Percentiles rank a stretch among this genome's conserved stretches.
phyloP scores from a whole-genome alignment of 371 early-diverging fungal genomes.

The Mycotypha africana region DNA sequence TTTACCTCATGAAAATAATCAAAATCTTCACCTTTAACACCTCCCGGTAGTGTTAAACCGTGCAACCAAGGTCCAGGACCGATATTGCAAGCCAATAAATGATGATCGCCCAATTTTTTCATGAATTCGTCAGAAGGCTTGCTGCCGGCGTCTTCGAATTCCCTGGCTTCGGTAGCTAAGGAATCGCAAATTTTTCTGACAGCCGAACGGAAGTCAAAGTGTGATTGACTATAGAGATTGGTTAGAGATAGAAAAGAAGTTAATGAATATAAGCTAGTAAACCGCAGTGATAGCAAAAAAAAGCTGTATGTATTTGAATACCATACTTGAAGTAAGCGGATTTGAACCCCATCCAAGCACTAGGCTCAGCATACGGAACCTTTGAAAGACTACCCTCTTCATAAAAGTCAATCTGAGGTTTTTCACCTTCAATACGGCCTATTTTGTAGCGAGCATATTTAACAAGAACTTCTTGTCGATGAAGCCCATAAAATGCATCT shows the following conservation, averaged over 20 bases:
- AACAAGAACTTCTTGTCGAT: conserved; percentile 6
- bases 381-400: conserved; percentile 35
- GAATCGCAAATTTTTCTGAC: conserved; percentile 34
- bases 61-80: conserved; percentile 36
- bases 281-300: too few relatives aligned
- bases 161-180: conserved; percentile 32
- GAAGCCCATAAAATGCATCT: conserved; percentile 11
- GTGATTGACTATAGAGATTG: conserved; percentile 33
- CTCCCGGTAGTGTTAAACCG: conserved; percentile 38
- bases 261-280: too few relatives aligned
- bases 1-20: conserved; percentile 64
- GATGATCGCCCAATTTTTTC: conserved; percentile 38
- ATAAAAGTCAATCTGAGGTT: conserved; percentile 18
- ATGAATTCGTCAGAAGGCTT: conserved; percentile 44
- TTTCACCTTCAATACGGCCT: conserved; percentile 40
- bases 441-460: conserved; percentile 31
- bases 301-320: too few relatives aligned
- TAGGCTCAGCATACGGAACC: conserved; percentile 56
- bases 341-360: conserved; percentile 42
- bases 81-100: conserved; percentile 25
- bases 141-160: conserved; percentile 36
- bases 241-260: neutral
- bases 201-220: conserved; percentile 39
- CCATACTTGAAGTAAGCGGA: conserved; percentile 49
- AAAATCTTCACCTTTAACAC: conserved; percentile 51